These are phyloP conservation scores for Aspergillus niger DNA, from an alignment of 2,329 filamentous ascomycete genomes.

Conservation along the genomic window DNA sequence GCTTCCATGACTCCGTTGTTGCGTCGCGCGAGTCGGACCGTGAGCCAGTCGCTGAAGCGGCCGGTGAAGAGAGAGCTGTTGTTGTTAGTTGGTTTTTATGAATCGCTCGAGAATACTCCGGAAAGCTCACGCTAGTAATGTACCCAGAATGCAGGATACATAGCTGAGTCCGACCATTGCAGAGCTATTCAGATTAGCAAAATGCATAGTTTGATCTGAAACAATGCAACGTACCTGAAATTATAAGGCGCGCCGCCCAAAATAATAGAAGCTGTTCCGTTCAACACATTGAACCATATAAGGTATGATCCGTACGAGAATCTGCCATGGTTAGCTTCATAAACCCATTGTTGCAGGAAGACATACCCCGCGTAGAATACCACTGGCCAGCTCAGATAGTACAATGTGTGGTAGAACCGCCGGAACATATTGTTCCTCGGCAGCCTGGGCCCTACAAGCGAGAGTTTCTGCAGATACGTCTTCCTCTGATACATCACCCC, in stretches of 20 bases:
- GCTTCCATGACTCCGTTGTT: constrained; percentile 46
- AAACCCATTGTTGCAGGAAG: too few species aligned
- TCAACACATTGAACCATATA: constrained; percentile 45
- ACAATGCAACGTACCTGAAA: constrained; percentile 30
- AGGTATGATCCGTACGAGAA: constrained; percentile 45
- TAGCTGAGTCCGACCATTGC: constrained; percentile 45
- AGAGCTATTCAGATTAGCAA: constrained; percentile 30
- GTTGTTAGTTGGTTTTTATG: not conserved
- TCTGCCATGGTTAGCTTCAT: constrained; percentile 20
- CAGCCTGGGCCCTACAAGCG: constrained; percentile 31
- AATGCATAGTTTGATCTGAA: not conserved
- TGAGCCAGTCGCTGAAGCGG: constrained; percentile 43
- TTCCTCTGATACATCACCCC: constrained; percentile 32
- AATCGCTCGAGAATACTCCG: too few species aligned
- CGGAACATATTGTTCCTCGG: constrained; percentile 37
- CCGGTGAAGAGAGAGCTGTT: constrained; percentile 42
- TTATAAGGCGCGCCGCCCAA: constrained; percentile 39
- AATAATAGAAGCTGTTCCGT: constrained; percentile 42
- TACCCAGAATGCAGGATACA: constrained; percentile 39
- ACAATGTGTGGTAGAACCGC: constrained; percentile 34
- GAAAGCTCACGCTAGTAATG: constrained; percentile 30
- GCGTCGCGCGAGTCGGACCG: constrained; percentile 41
- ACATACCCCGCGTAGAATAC: constrained; percentile 42
- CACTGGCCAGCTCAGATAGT: constrained; percentile 42
- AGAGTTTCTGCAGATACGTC: constrained; percentile 36